Percentiles rank a stretch among this genome's conserved stretches.
Conservation (phyloP, 306 rosid genomes). For the Inga laurina region DNA sequence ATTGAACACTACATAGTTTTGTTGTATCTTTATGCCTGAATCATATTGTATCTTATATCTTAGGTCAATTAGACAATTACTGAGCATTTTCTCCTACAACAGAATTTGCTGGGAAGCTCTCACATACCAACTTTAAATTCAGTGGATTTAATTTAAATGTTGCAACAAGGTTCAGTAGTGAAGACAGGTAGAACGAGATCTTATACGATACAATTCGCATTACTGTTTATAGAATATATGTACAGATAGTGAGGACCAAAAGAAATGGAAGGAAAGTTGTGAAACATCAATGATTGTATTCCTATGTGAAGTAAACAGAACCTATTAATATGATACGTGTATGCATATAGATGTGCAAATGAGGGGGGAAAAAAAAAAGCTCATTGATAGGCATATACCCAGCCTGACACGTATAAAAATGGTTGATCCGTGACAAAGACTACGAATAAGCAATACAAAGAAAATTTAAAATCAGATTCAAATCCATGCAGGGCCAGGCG, state of each 20-base stretch:
- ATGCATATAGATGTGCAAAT: neutral
- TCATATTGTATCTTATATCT: neutral
- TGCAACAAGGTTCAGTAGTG: neutral
- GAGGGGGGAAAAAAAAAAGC: neutral
- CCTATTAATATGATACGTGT: neutral
- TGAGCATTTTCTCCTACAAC: neutral
- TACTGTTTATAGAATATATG: neutral
- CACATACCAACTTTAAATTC: slow-evolving; percentile 6
- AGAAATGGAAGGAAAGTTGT: neutral
- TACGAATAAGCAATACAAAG: slow-evolving; percentile 35
- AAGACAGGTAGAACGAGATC: neutral
- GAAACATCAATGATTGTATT: neutral
- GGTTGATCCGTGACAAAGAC: slow-evolving; percentile 12
- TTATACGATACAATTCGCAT: neutral
- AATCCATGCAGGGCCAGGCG: slow-evolving; percentile 58
- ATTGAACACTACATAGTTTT: neutral
- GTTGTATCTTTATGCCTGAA: neutral
- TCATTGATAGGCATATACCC: neutral
- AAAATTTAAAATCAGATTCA: slow-evolving; percentile 28
- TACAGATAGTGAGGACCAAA: neutral
- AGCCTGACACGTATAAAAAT: slow-evolving; percentile 12
- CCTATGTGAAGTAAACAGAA: neutral
- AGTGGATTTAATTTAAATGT: slow-evolving; percentile 21
- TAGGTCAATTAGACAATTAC: neutral
- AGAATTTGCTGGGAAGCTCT: slow-evolving; percentile 28